phyloP scores from a whole-genome alignment of 805 yeast species.

The Brettanomyces sp. region DNA sequence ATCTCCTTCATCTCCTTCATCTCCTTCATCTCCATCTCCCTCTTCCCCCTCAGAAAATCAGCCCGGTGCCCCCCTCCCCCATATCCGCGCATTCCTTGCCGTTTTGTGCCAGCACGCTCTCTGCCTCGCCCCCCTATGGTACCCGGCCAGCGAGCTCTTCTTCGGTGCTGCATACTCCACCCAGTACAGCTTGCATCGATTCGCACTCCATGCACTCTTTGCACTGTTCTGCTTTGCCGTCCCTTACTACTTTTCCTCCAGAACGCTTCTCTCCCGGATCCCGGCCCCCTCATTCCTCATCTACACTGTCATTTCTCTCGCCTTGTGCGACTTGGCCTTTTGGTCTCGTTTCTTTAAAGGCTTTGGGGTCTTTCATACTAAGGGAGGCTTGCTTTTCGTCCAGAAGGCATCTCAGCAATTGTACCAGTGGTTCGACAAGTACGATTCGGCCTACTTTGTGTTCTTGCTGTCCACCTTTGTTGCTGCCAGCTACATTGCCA shows the following conservation, averaged over 20 bases:
- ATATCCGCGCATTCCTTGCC: background rate
- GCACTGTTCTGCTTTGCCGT: background rate
- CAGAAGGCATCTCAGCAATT: background rate
- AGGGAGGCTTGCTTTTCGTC: constrained; percentile 1
- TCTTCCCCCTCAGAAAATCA: no score
- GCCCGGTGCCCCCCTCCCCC: background rate
- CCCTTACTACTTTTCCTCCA: background rate
- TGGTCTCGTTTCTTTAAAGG: constrained; percentile 2
- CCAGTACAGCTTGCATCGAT: background rate
- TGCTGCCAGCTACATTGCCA: background rate
- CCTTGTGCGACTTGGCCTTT: background rate
- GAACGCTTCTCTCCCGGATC: background rate
- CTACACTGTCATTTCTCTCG: background rate
- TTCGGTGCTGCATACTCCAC: background rate
- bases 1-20: background rate
- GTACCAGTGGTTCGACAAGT: constrained; percentile 1
- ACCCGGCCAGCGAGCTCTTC: constrained; percentile 1
- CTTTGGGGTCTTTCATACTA: background rate
- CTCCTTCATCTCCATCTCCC: background rate
- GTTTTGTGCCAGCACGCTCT: background rate
- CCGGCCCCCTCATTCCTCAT: background rate
- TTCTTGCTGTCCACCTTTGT: background rate
- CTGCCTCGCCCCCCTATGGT: background rate
- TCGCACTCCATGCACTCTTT: background rate
- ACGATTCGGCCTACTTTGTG: background rate